Conservation (phyloP, 2,329 filamentous ascomycete species). For the Acrocalymma vagum region DNA sequence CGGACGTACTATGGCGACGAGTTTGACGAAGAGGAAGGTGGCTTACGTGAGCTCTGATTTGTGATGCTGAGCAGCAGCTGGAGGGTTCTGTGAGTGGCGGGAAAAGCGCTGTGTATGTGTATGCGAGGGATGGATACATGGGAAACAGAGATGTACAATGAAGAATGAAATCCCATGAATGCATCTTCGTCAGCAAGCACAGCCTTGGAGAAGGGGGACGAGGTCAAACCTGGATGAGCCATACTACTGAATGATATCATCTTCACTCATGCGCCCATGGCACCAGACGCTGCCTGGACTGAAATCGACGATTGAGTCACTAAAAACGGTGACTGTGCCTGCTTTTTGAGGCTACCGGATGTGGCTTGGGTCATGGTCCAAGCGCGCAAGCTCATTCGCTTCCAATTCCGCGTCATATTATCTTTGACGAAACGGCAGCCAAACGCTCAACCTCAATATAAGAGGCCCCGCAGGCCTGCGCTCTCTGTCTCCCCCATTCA, state of each 20-base stretch:
- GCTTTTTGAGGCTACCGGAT: conserved; percentile 8
- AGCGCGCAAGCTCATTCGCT: conserved; percentile 36
- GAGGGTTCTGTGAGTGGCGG: background rate
- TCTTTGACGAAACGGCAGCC: conserved; percentile 24
- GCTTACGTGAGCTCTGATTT: conserved; percentile 52
- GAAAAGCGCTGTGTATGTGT: background rate
- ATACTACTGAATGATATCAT: conserved; percentile 32
- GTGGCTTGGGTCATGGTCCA: conserved; percentile 23
- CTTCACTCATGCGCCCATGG: conserved; percentile 8
- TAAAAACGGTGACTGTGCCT: conserved; percentile 19
- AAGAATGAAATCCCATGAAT: conserved; percentile 30
- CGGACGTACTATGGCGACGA: conserved; percentile 62
- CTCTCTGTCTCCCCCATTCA: background rate
- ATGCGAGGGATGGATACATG: background rate
- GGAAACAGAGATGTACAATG: conserved; percentile 3
- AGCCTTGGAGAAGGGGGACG: too few species aligned
- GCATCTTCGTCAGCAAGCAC: too few species aligned
- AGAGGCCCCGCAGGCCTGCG: conserved; percentile 25
- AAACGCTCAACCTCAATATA: conserved; percentile 21
- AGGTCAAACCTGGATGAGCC: too few species aligned
- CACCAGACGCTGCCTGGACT: background rate
- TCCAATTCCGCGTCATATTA: conserved; percentile 32
- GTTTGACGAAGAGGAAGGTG: conserved; percentile 62
- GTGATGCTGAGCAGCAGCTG: background rate
- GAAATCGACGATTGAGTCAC: conserved; percentile 30